Percentiles rank a stretch among this genome's conserved stretches.
phyloP scores from a whole-genome alignment of 805 yeast genomes.

The Pichia phayaonensis region DNA sequence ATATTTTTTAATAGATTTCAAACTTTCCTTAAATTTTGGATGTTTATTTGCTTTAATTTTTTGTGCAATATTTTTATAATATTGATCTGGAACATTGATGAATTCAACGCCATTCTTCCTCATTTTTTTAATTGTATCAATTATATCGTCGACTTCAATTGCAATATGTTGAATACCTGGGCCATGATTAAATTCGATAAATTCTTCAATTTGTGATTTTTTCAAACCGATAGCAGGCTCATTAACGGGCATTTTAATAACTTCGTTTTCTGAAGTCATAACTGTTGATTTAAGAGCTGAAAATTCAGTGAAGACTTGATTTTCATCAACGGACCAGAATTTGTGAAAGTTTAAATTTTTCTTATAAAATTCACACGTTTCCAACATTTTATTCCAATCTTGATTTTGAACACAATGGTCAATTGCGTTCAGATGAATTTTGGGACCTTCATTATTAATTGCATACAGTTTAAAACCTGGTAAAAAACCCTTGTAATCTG shows the following conservation, averaged over 20 bases:
- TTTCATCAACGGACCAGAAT: conserved; percentile 82
- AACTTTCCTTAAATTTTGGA: conserved; percentile 41
- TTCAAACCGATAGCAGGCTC: conserved; percentile 69
- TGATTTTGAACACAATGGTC: conserved; percentile 83
- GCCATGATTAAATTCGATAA: conserved; percentile 63
- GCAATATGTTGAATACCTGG: conserved; percentile 87
- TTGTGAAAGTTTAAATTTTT: conserved; percentile 63
- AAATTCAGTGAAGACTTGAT: conserved; percentile 58
- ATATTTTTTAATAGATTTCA: conserved; percentile 40
- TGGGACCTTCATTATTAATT: background rate
- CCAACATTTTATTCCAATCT: conserved; percentile 58
- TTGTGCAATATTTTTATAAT: conserved; percentile 44
- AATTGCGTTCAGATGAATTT: conserved; percentile 35
- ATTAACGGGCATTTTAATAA: conserved; percentile 73
- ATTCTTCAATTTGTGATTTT: conserved; percentile 78
- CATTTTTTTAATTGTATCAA: conserved; percentile 47
- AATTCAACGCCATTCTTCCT: conserved; percentile 62
- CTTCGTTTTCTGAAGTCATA: conserved; percentile 61
- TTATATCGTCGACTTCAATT: conserved; percentile 51
- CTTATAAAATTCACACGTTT: conserved; percentile 53
- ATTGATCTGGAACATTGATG: conserved; percentile 48
- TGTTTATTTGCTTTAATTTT: conserved; percentile 35
- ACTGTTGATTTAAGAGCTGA: conserved; percentile 70
- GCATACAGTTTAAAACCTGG: conserved; percentile 16
- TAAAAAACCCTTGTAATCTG: conserved; percentile 21